These are phyloP conservation scores for Fistulifera pelliculosa DNA, from an alignment of 108 stramenopile species.

Conservation along the genomic window DNA sequence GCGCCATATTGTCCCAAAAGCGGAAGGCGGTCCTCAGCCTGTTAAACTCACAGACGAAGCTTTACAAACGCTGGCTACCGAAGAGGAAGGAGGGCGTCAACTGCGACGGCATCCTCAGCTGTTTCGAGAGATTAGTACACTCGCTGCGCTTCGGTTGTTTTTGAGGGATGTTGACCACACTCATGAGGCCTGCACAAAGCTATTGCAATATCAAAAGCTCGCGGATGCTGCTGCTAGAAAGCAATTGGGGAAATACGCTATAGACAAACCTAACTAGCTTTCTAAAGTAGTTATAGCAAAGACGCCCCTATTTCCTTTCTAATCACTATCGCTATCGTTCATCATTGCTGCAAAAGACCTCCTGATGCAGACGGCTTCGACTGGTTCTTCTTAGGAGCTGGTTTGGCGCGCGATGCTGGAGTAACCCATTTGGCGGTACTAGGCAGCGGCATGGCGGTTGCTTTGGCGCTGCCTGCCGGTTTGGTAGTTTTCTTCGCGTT, in stretches of 20 bases:
- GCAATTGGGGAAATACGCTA: constrained; percentile 25
- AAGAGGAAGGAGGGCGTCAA: constrained; percentile 21
- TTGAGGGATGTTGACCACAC: constrained; percentile 30
- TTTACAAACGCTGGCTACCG: constrained; percentile 10
- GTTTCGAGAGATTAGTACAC: constrained; percentile 58
- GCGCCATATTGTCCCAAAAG: constrained; percentile 16
- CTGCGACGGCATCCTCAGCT: constrained; percentile 53
- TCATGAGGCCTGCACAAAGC: background rate
- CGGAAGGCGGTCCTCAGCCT: constrained; percentile 9
- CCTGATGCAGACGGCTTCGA: constrained; percentile 18
- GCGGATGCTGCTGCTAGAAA: constrained; percentile 26
- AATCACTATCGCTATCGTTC: constrained; percentile 84
- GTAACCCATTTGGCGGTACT: constrained; percentile 30
- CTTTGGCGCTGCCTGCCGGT: background rate
- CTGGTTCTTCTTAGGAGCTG: constrained; percentile 20
- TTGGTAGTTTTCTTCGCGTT: constrained; percentile 17
- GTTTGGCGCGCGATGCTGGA: constrained; percentile 21
- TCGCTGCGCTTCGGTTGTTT: constrained; percentile 50
- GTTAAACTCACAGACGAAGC: constrained; percentile 43
- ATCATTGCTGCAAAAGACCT: constrained; percentile 84
- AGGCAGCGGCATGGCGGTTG: constrained; percentile 3
- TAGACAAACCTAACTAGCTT: too few species aligned
- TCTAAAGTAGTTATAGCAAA: background rate
- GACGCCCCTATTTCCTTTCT: constrained; percentile 2
- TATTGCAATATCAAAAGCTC: constrained; percentile 16